These are phyloP conservation scores for Rhodotorula sp. DNA, from an alignment of 1,284 basidiomycete genomes.

Conservation along the genomic window DNA sequence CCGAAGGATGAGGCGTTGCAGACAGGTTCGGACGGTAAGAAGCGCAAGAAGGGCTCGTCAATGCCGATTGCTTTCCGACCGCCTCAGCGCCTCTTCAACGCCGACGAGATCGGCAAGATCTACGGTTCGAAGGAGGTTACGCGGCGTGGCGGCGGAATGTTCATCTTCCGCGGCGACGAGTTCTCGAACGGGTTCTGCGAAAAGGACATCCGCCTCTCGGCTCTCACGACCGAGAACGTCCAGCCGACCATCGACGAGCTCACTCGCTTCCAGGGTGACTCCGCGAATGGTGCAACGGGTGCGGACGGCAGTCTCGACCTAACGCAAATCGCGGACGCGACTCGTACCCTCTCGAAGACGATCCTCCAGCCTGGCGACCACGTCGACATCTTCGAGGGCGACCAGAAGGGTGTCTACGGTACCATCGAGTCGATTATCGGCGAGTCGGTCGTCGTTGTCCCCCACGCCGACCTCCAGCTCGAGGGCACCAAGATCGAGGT, in stretches of 20 bases:
- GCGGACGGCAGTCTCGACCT: slow-evolving; percentile 39
- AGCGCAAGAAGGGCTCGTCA: slow-evolving; percentile 57
- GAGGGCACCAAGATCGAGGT: slow-evolving; percentile 83
- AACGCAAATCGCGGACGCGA: slow-evolving; percentile 87
- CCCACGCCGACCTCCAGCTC: slow-evolving; percentile 77
- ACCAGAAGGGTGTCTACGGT: slow-evolving; percentile 89
- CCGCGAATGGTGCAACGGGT: slow-evolving; percentile 19
- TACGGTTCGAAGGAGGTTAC: slow-evolving; percentile 75
- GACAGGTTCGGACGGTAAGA: slow-evolving; percentile 57
- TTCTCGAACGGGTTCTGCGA: slow-evolving; percentile 94
- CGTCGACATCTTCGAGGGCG: slow-evolving; percentile 95
- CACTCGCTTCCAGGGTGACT: slow-evolving; percentile 65
- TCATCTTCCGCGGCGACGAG: slow-evolving; percentile 87
- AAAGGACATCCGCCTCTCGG: slow-evolving; percentile 86
- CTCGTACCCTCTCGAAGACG: slow-evolving; percentile 77
- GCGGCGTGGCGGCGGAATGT: slow-evolving; percentile 61
- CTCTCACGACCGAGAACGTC: slow-evolving; percentile 80
- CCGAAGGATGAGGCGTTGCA: slow-evolving; percentile 67
- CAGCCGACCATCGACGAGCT: slow-evolving; percentile 96
- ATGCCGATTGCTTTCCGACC: slow-evolving; percentile 64
- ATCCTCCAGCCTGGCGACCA: slow-evolving; percentile 97
- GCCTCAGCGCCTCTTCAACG: slow-evolving; percentile 89
- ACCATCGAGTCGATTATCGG: slow-evolving; percentile 83
- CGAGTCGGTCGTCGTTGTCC: slow-evolving; percentile 81
- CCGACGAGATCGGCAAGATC: slow-evolving; percentile 85